Evolutionary conservation across 1,284 basidiomycete species (phyloP).

Genomic region (Moesziomyces globuligerus): DNA sequence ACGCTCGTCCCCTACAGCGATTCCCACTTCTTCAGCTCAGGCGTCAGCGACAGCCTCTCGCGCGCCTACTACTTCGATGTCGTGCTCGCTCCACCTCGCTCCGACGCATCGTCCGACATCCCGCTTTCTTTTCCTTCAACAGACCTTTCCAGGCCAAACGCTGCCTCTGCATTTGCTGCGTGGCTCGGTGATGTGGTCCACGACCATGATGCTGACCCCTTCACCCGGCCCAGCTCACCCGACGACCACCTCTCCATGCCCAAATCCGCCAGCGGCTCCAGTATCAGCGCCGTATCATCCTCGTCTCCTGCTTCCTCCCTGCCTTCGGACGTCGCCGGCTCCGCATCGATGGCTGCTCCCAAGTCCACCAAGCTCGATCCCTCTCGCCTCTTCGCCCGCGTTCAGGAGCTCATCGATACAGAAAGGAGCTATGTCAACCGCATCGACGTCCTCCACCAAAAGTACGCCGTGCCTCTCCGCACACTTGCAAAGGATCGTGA

Average conservation of each 20-base stretch:
- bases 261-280: conserved; percentile 49
- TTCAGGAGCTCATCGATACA: conserved; percentile 64
- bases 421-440: conserved; percentile 64
- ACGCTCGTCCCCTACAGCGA: conserved; percentile 11
- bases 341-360: neutral
- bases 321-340: neutral
- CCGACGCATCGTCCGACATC: neutral
- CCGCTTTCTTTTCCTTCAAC: conserved; percentile 9
- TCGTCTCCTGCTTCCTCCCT: conserved; percentile 14
- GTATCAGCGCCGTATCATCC: conserved; percentile 52
- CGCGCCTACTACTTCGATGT: conserved; percentile 53
- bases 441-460: conserved; percentile 58
- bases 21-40: conserved; percentile 23
- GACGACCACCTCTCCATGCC: conserved; percentile 21
- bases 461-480: conserved; percentile 87
- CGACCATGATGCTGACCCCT: conserved; percentile 39
- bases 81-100: conserved; percentile 36
- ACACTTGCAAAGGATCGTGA: conserved; percentile 84
- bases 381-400: conserved; percentile 35
- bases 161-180: conserved; percentile 31
- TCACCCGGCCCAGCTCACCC: neutral
- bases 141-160: conserved; percentile 5
- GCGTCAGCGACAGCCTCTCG: conserved; percentile 42
- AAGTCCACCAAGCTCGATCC: conserved; percentile 26
- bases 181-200: conserved; percentile 52